phyloP scores from a whole-genome alignment of 2,329 filamentous ascomycete genomes.

The Beauveria asiatica region DNA sequence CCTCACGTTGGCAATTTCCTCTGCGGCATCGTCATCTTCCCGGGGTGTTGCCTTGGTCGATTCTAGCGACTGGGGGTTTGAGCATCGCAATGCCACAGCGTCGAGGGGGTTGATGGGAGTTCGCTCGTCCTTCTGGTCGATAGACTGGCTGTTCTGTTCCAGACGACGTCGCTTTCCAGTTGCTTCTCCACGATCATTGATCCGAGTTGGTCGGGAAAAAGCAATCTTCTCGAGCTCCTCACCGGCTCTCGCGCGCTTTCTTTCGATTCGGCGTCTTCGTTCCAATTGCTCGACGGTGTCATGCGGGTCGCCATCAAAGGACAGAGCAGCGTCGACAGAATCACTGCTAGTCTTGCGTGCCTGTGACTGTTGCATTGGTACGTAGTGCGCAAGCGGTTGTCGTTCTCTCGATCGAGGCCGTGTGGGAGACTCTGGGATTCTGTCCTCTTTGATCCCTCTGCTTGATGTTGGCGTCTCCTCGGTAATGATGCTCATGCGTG shows the following conservation, averaged over 20 bases:
- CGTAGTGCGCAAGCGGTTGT: slow-evolving; percentile 34
- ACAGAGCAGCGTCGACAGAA: slow-evolving; percentile 16
- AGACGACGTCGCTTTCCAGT: slow-evolving; percentile 17
- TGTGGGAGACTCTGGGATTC: slow-evolving; percentile 30
- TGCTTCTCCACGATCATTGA: slow-evolving; percentile 16
- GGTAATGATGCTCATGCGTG: slow-evolving; percentile 13
- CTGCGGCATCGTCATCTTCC: slow-evolving; percentile 15
- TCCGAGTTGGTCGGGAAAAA: slow-evolving; percentile 21
- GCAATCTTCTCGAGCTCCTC: slow-evolving; percentile 34
- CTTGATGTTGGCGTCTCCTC: slow-evolving; percentile 20
- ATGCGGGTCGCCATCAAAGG: slow-evolving; percentile 27
- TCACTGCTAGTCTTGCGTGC: slow-evolving; percentile 27
- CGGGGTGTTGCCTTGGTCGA: slow-evolving; percentile 27
- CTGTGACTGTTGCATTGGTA: slow-evolving; percentile 38
- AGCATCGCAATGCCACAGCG: slow-evolving; percentile 16
- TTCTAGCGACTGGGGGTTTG: slow-evolving; percentile 17
- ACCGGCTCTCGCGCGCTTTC: slow-evolving; percentile 31
- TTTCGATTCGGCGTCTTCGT: slow-evolving; percentile 29
- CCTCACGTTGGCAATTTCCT: slow-evolving; percentile 3
- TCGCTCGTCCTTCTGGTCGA: neutral
- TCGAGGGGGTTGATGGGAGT: neutral
- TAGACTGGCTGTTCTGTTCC: neutral
- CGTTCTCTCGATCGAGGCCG: slow-evolving; percentile 17
- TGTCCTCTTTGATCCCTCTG: slow-evolving; percentile 21
- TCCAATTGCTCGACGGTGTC: slow-evolving; percentile 34